phyloP scores from a whole-genome alignment of 2,329 filamentous ascomycete genomes.

The Colletotrichum spaethianum region DNA sequence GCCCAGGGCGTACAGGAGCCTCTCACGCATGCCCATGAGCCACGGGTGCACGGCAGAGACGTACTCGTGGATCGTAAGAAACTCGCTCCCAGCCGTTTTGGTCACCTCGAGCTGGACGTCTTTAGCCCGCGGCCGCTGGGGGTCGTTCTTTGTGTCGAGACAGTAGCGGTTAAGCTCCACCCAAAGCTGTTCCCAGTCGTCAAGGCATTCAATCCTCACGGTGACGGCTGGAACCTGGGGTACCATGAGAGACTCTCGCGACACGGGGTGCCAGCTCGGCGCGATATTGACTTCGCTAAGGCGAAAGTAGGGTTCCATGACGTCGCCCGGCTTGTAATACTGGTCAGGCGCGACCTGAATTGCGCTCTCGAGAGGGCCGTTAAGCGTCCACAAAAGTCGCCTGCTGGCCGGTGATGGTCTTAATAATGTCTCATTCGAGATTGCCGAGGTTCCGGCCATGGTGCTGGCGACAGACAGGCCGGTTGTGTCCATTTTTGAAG shows the following conservation, averaged over 20 bases:
- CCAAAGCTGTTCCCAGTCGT: not conserved
- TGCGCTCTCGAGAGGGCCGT: constrained; percentile 30
- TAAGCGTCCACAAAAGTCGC: not conserved
- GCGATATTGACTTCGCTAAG: not conserved
- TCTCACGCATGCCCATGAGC: constrained; percentile 37
- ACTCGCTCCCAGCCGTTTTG: constrained; percentile 33
- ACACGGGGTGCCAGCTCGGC: constrained; percentile 37
- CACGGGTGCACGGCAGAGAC: constrained; percentile 43
- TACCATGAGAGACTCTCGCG: constrained; percentile 36
- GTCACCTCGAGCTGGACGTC: constrained; percentile 35
- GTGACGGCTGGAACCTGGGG: constrained; percentile 15
- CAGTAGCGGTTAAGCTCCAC: not conserved
- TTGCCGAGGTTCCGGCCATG: not conserved
- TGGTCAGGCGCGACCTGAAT: constrained; percentile 32
- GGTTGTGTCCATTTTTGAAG: not conserved
- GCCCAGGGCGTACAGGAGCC: constrained; percentile 11
- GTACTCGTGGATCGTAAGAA: constrained; percentile 45
- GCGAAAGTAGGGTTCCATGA: constrained; percentile 35
- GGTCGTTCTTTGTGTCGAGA: not conserved
- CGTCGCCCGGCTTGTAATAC: constrained; percentile 29
- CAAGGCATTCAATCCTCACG: constrained; percentile 12
- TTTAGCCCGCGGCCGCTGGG: constrained; percentile 16
- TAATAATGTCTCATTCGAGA: not conserved
- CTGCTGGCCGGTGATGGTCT: not conserved
- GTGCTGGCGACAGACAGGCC: not conserved